A percentile compares a stretch with the other conserved stretches of the same genome.
These are phyloP conservation scores for Helminthosporium solani DNA, from an alignment of 2,329 filamentous ascomycete genomes.

Conservation along the genomic window DNA sequence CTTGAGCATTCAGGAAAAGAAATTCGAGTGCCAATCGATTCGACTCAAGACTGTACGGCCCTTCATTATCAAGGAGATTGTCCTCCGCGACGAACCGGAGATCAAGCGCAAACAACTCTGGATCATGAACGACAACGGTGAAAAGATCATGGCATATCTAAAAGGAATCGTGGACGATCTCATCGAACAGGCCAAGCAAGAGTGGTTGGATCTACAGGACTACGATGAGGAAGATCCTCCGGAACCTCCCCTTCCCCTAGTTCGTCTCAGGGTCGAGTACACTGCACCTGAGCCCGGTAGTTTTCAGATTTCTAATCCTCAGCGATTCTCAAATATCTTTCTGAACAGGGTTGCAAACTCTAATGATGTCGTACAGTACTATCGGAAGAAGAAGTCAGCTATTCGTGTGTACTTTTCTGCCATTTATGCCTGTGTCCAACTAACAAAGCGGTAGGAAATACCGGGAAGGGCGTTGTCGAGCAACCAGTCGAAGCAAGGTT, in stretches of 20 bases:
- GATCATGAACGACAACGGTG: slow-evolving; percentile 78
- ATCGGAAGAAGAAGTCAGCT: slow-evolving; percentile 75
- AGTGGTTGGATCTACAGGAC: slow-evolving; percentile 76
- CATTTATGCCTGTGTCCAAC: not conserved
- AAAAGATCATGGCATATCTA: slow-evolving; percentile 74
- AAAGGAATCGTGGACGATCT: slow-evolving; percentile 79
- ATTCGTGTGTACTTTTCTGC: slow-evolving; percentile 24
- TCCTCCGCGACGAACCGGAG: slow-evolving; percentile 70
- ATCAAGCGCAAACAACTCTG: slow-evolving; percentile 76
- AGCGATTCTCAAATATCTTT: slow-evolving; percentile 93
- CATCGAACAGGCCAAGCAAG: slow-evolving; percentile 77
- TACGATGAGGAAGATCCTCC: slow-evolving; percentile 56
- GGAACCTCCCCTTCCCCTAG: slow-evolving; percentile 74
- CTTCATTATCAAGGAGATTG: slow-evolving; percentile 82
- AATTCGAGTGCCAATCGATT: slow-evolving; percentile 78
- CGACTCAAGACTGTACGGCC: slow-evolving; percentile 86
- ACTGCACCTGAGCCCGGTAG: slow-evolving; percentile 79
- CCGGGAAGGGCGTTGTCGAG: slow-evolving; percentile 55
- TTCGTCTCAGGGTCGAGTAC: slow-evolving; percentile 89
- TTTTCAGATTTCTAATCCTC: slow-evolving; percentile 92
- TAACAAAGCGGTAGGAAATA: slow-evolving; percentile 38
- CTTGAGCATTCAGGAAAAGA: slow-evolving; percentile 76
- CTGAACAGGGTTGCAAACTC: slow-evolving; percentile 87
- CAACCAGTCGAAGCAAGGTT: slow-evolving; percentile 66
- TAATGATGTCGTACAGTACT: slow-evolving; percentile 90